phyloP scores from a whole-genome alignment of 192 early-diverging fungal species.

The Backusella tuberculispora region DNA sequence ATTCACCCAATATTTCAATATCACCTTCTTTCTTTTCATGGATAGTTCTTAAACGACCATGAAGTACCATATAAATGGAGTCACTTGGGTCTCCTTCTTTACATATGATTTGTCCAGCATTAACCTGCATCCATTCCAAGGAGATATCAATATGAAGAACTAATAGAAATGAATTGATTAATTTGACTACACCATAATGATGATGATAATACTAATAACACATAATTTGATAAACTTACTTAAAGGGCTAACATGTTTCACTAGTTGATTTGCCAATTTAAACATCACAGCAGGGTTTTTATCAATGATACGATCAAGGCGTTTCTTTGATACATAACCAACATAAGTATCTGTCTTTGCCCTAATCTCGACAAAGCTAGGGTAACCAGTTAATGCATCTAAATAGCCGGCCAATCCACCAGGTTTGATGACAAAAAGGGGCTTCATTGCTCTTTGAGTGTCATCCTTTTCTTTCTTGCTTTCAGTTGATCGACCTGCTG shows the following conservation, averaged over 20 bases:
- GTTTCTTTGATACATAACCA: slow-evolving; percentile 83
- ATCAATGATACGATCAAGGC: slow-evolving; percentile 85
- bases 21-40: slow-evolving; percentile 63
- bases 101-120: slow-evolving; percentile 91
- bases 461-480: slow-evolving; percentile 5
- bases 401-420: slow-evolving; percentile 95
- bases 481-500: slow-evolving; percentile 31
- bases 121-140: slow-evolving; percentile 94
- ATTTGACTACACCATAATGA: background rate
- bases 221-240: slow-evolving; percentile 46
- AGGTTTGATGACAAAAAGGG: slow-evolving; percentile 76
- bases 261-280: slow-evolving; percentile 86
- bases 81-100: slow-evolving; percentile 86
- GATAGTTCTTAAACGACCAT: slow-evolving; percentile 91
- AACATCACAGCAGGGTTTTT: slow-evolving; percentile 82
- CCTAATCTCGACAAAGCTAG: slow-evolving; percentile 83
- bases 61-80: slow-evolving; percentile 91
- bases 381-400: slow-evolving; percentile 88
- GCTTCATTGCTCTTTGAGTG: slow-evolving; percentile 31
- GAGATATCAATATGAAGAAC: slow-evolving; percentile 83
- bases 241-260: slow-evolving; percentile 79
- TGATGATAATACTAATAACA: background rate
- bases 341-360: slow-evolving; percentile 83
- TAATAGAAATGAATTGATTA: slow-evolving; percentile 17
- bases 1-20: slow-evolving; percentile 88